Percentiles rank a stretch among this genome's conserved stretches.
These are phyloP conservation scores for Teratosphaeria gauchensis DNA, from an alignment of 2,329 filamentous ascomycete genomes.

Conservation along the genomic window DNA sequence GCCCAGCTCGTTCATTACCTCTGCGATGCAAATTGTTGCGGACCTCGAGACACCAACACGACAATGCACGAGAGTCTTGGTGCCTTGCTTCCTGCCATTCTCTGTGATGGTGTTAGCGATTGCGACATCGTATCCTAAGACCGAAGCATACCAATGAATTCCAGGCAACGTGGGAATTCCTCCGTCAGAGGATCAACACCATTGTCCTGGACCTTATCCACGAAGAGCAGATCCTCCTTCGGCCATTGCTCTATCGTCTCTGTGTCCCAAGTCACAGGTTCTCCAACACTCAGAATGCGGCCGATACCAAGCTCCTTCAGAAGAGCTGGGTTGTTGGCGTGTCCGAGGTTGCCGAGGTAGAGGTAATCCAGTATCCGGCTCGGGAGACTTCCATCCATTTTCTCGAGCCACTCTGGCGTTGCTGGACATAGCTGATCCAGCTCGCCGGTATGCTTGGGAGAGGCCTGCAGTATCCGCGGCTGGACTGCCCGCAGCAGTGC, in stretches of 20 bases:
- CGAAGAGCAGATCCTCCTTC: slow-evolving; percentile 63
- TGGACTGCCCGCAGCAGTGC: slow-evolving; percentile 69
- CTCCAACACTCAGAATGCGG: slow-evolving; percentile 85
- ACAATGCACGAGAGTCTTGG: slow-evolving; percentile 88
- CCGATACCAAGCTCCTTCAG: slow-evolving; percentile 70
- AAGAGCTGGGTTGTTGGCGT: slow-evolving; percentile 88
- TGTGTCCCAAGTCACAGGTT: slow-evolving; percentile 72
- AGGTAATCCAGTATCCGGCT: slow-evolving; percentile 86
- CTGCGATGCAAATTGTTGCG: slow-evolving; percentile 97
- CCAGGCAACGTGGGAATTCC: slow-evolving; percentile 75
- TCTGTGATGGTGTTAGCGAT: slow-evolving; percentile 42
- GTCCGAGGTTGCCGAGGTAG: slow-evolving; percentile 87
- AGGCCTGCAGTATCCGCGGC: slow-evolving; percentile 62
- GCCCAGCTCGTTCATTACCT: slow-evolving; percentile 76
- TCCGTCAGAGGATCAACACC: slow-evolving; percentile 84
- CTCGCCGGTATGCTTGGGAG: slow-evolving; percentile 44
- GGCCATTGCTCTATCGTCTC: slow-evolving; percentile 63
- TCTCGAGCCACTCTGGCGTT: slow-evolving; percentile 70
- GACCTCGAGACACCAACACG: slow-evolving; percentile 91
- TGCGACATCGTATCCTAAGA: background rate
- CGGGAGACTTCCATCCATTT: slow-evolving; percentile 81
- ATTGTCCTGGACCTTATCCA: slow-evolving; percentile 89
- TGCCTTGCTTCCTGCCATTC: slow-evolving; percentile 63
- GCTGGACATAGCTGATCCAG: slow-evolving; percentile 43
- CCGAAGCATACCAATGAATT: slow-evolving; percentile 74